A percentile compares a stretch with the other conserved stretches of the same genome.
Evolutionary conservation across 495 filamentous ascomycete species (phyloP).

Genomic region (Penicillium ucsense): DNA sequence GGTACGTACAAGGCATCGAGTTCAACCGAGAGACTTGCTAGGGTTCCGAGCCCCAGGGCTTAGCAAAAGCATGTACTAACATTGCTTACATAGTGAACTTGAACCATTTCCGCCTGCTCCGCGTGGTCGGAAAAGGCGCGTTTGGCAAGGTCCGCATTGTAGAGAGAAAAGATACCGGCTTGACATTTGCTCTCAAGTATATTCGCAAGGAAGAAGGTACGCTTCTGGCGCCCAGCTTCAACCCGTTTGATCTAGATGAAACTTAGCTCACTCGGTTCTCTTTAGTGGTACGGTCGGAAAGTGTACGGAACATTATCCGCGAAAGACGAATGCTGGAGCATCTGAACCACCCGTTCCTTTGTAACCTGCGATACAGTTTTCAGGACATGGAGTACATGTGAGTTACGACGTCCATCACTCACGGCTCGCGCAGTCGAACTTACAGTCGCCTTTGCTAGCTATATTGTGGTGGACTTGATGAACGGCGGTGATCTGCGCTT

Average conservation of each 20-base stretch:
- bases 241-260: background rate
- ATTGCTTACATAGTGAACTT: constrained; percentile 63
- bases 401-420: constrained; percentile 17
- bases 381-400: constrained; percentile 99
- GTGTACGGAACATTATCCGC: constrained; percentile 94
- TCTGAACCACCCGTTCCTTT: constrained; percentile 94
- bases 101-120: constrained; percentile 90
- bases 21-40: background rate
- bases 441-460: constrained; percentile 44
- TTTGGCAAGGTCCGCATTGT: constrained; percentile 99
- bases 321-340: constrained; percentile 97
- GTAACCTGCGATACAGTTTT: constrained; percentile 97
- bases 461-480: constrained; percentile 97
- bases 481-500: constrained; percentile 95
- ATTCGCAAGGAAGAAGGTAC: constrained; percentile 97
- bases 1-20: constrained; percentile 46
- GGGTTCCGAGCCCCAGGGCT: background rate
- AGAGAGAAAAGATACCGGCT: constrained; percentile 88
- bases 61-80: constrained; percentile 5
- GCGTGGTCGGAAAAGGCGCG: constrained; percentile 94
- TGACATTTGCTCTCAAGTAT: constrained; percentile 94
- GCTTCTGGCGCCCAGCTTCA: constrained; percentile 15
- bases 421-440: constrained; percentile 8
- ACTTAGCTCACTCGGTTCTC: background rate
- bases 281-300: constrained; percentile 90